Evolutionary conservation across 805 yeast species (phyloP).

Genomic region (Isabelozyma pseudorhagii): DNA sequence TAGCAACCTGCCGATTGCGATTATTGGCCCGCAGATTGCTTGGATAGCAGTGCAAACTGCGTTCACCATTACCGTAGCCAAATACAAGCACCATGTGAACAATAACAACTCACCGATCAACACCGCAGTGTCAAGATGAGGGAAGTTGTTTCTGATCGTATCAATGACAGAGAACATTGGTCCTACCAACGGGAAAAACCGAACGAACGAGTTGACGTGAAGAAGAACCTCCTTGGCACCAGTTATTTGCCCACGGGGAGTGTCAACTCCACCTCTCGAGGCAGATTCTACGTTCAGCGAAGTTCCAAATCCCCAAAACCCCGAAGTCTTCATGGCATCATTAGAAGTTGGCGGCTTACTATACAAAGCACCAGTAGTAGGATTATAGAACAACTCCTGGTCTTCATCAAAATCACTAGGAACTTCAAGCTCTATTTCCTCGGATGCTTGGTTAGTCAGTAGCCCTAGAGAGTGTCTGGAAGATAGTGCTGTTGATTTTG

Average conservation of each 20-base stretch:
- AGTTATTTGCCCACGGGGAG: neutral
- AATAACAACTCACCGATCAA: conserved; percentile 35
- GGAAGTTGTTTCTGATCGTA: conserved; percentile 32
- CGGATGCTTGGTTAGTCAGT: conserved; percentile 1
- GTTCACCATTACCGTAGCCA: conserved; percentile 38
- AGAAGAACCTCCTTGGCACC: conserved; percentile 10
- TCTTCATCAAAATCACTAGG: conserved; percentile 21
- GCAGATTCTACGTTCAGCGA: neutral
- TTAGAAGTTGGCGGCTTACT: conserved; percentile 17
- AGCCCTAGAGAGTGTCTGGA: neutral
- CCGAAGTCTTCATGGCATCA: neutral
- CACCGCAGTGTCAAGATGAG: conserved; percentile 36
- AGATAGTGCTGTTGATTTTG: neutral
- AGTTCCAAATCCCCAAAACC: neutral
- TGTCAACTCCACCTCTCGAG: neutral
- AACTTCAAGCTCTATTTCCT: conserved; percentile 28
- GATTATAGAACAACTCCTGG: conserved; percentile 30
- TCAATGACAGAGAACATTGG: conserved; percentile 40
- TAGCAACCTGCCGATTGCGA: conserved; percentile 43
- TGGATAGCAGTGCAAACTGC: conserved; percentile 44
- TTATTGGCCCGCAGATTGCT: conserved; percentile 46
- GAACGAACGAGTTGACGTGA: conserved; percentile 30
- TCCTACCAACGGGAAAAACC: conserved; percentile 32
- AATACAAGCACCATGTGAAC: conserved; percentile 41
- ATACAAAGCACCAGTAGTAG: conserved; percentile 29